Conservation (phyloP, 1,139 yeast species). For the Ogataea hybrid region DNA sequence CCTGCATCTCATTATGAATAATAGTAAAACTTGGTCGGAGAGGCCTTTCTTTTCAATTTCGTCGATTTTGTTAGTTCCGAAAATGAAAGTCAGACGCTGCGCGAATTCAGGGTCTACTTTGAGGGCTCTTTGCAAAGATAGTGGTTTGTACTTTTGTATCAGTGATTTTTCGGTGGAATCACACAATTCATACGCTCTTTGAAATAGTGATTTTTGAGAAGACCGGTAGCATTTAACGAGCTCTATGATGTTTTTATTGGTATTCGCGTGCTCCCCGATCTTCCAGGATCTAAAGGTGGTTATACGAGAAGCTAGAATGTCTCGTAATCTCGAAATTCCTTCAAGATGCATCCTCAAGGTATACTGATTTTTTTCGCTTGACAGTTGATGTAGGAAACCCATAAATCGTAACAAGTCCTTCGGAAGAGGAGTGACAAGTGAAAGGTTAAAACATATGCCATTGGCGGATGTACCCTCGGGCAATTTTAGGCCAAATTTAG, state of each 20-base stretch:
- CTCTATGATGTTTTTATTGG: slow-evolving; percentile 20
- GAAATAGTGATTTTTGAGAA: slow-evolving; percentile 49
- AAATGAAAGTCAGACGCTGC: slow-evolving; percentile 51
- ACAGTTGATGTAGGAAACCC: slow-evolving; percentile 44
- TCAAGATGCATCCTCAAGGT: slow-evolving; percentile 55
- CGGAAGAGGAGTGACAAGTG: slow-evolving; percentile 36
- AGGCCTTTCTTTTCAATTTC: slow-evolving; percentile 46
- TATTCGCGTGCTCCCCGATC: slow-evolving; percentile 7
- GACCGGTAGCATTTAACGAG: slow-evolving; percentile 39
- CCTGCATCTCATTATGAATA: slow-evolving; percentile 61
- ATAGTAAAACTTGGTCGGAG: slow-evolving; percentile 57
- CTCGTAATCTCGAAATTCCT: slow-evolving; percentile 55
- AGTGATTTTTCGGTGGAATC: slow-evolving; percentile 51
- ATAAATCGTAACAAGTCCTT: slow-evolving; percentile 48
- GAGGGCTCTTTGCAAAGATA: slow-evolving; percentile 54
- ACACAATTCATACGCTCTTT: slow-evolving; percentile 44
- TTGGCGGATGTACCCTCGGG: slow-evolving; percentile 47
- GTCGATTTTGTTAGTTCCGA: slow-evolving; percentile 57
- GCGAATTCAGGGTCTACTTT: slow-evolving; percentile 56
- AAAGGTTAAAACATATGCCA: slow-evolving; percentile 25
- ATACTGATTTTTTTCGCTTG: slow-evolving; percentile 33
- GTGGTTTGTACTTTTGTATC: slow-evolving; percentile 43
- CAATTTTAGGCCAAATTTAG: slow-evolving; percentile 19
- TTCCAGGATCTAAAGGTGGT: slow-evolving; percentile 33
- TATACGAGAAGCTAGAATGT: slow-evolving; percentile 50